phyloP scores from a whole-genome alignment of 305 asterid species.

The Stenogyne calaminthoides region DNA sequence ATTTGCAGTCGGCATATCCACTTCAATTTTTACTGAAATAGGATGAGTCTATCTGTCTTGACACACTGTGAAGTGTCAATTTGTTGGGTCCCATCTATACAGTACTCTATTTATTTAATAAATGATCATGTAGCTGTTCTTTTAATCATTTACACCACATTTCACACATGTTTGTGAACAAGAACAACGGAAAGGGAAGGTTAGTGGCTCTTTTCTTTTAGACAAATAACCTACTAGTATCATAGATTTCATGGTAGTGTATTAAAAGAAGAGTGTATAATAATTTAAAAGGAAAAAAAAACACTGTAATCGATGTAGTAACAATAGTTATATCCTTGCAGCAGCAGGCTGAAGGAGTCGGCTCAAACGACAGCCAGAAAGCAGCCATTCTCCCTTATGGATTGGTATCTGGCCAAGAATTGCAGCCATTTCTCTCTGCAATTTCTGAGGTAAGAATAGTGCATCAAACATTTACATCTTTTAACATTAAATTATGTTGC shows the following conservation, averaged over 20 bases:
- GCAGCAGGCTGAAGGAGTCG: constrained; percentile 43
- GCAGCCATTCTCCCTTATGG: constrained; percentile 48
- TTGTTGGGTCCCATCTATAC: not conserved
- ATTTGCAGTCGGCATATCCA: constrained; percentile 14
- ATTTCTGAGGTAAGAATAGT: constrained; percentile 70
- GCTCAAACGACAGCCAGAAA: constrained; percentile 33
- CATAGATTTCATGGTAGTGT: too few species aligned
- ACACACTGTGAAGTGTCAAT: not conserved
- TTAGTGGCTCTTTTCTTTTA: not conserved
- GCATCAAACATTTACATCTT: not conserved
- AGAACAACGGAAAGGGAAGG: not conserved
- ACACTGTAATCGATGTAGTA: not conserved
- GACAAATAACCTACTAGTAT: not conserved
- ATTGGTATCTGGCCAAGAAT: constrained; percentile 55
- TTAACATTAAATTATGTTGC: not conserved
- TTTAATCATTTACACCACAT: not conserved
- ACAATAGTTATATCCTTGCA: constrained; percentile 25
- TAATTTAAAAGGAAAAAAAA: not conserved
- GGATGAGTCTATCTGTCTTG: not conserved
- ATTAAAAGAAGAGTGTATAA: too few species aligned
- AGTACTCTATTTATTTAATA: constrained; percentile 12
- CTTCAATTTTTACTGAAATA: not conserved
- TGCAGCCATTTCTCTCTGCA: constrained; percentile 63
- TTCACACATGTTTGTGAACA: not conserved
- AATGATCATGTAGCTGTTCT: not conserved